Percentiles rank a stretch among this genome's conserved stretches.
Evolutionary conservation across 805 yeast genomes (phyloP).

Genomic region (Kluyveromyces wickerhamii): DNA sequence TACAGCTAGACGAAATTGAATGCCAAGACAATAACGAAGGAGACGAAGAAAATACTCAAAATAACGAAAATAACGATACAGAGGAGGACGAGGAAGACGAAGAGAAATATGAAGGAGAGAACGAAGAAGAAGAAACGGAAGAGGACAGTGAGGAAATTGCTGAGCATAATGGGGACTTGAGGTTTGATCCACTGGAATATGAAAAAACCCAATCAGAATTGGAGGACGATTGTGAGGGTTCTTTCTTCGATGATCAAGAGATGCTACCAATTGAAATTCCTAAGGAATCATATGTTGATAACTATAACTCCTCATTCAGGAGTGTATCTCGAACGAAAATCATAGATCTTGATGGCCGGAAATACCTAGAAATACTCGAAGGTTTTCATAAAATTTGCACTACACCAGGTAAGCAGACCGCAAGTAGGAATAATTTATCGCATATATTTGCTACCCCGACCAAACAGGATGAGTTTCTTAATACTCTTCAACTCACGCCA

Average conservation of each 20-base stretch:
- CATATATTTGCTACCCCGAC: background rate
- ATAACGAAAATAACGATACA: slow-evolving; percentile 4
- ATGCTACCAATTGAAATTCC: background rate
- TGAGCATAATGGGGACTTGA: too few relatives aligned
- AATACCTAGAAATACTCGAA: slow-evolving; percentile 15
- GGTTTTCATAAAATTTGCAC: slow-evolving; percentile 14
- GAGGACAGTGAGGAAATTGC: background rate
- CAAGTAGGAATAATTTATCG: background rate
- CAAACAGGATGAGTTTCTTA: background rate
- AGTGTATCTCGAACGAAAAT: background rate
- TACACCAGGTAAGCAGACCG: background rate
- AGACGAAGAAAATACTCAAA: background rate
- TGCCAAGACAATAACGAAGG: background rate
- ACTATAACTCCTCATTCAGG: background rate
- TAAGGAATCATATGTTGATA: background rate
- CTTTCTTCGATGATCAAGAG: background rate
- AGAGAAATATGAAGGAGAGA: background rate
- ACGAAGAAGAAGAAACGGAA: background rate
- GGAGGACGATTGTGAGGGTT: background rate
- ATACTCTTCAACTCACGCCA: slow-evolving; percentile 12
- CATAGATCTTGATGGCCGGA: slow-evolving; percentile 8
- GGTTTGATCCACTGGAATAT: too few relatives aligned
- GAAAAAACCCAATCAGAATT: too few relatives aligned
- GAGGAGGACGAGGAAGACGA: background rate
- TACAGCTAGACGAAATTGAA: background rate